Evolutionary conservation across 2,329 filamentous ascomycete species (phyloP), one percentile per base, ranked within the genome.

Genomic region (Cryphonectria nitschkei): DNA sequence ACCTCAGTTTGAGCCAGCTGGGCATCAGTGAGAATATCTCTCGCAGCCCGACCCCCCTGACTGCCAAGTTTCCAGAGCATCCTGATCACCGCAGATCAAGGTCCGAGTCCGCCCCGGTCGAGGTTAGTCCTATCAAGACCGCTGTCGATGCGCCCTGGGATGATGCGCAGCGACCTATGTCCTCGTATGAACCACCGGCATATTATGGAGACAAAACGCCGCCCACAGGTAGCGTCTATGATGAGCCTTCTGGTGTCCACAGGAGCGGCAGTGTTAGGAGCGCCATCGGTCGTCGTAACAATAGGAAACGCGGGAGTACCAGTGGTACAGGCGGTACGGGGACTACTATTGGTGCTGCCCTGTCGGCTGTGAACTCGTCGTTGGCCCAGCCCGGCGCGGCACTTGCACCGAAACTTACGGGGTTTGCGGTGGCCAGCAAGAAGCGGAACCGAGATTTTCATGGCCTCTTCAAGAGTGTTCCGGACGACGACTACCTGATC

Each of bases 381-480:
- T 80, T 95, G n/a, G 89, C 89, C 22, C 88, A 92, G 75, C 88
- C 92, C 19, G 84, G 84, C 39, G 84, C 85, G 71, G 78, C 86
- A 22, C 88, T 87, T 75, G 87, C 89, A 6, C 92, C 93, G 61
- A 94, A 95, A 74, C 85, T 97, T 74, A 97, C 95, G 5, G 96
- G 96, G 0, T 99, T 99, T 79, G 95, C 96, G 65, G 94, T 98
- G 74, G 96, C 96, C 65, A 97, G 93, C 79, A 97, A 97, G 80
- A 98, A 96, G 83, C 90, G 97, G 70, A 99, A 99, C 81, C 90
- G 94, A 65, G 96, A 98, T 78, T 99, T 98, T 77, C 96, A 99
- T 80, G 88, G 88, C 71, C 83, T 97, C 2, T 99, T 99, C 85
- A 93, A 96, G 81, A 98, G 95, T 79, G 96, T 99, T 0, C 96